A percentile compares a stretch with the other conserved stretches of the same genome.
phyloP scores from a whole-genome alignment of 768 basidiomycete genomes.

The Kondoa subrosea region DNA sequence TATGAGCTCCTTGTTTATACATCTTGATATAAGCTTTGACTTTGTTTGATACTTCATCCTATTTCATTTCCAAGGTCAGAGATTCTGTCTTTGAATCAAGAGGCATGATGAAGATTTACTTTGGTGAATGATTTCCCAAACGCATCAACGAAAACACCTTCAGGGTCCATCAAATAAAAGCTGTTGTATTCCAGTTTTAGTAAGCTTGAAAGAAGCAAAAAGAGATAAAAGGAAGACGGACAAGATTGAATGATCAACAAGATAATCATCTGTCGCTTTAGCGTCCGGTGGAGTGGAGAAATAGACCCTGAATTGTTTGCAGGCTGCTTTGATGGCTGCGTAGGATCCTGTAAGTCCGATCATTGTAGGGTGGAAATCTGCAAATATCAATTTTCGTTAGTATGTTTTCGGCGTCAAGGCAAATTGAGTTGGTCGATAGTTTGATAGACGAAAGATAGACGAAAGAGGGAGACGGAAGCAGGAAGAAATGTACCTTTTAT shows the following conservation, averaged over 20 bases:
- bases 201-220: not conserved
- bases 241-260: constrained; percentile 52
- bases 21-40: constrained; percentile 33
- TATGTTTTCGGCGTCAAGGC: too few species aligned
- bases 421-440: too few species aligned
- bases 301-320: constrained; percentile 89
- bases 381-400: constrained; percentile 3
- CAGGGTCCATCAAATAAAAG: constrained; percentile 94
- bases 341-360: constrained; percentile 80
- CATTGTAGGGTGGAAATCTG: constrained; percentile 82
- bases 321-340: constrained; percentile 61
- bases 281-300: constrained; percentile 81
- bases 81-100: too few species aligned
- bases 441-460: too few species aligned
- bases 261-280: constrained; percentile 65
- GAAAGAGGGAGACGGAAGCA: not conserved
- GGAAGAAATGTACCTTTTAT: constrained; percentile 29
- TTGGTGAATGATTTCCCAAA: constrained; percentile 51
- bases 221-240: constrained; percentile 5
- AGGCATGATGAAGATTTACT: not conserved
- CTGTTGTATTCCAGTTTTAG: constrained; percentile 44
- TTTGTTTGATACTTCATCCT: constrained; percentile 45
- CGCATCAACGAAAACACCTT: constrained; percentile 85
- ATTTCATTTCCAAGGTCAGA: constrained; percentile 37
- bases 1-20: constrained; percentile 28